Conservation (phyloP, 176 grass and related monocot species). For the Elymus sibiricus region DNA sequence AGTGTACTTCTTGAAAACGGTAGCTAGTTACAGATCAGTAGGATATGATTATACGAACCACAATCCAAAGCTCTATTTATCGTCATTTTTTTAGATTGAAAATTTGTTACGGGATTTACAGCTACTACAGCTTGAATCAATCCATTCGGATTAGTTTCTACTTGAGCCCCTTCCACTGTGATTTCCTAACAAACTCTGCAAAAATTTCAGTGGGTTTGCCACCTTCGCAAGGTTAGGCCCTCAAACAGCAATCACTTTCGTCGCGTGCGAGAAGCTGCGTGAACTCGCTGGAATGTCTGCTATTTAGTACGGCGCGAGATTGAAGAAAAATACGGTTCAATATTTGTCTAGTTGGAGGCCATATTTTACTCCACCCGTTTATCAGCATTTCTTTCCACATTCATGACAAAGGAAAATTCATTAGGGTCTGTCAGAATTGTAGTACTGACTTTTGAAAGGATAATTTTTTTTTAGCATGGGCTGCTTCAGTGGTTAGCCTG, state of each 20-base stretch:
- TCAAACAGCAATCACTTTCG: conserved; percentile 82
- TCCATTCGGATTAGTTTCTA: not conserved
- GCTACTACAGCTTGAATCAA: not conserved
- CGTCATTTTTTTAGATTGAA: not conserved
- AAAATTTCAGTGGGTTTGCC: conserved; percentile 64
- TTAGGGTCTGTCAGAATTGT: not conserved
- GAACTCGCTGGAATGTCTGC: conserved; percentile 66
- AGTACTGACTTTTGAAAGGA: not conserved
- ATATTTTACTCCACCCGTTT: not conserved
- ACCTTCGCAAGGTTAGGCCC: conserved; percentile 89
- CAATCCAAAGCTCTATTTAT: not conserved
- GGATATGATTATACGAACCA: not conserved
- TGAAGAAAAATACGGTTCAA: not conserved
- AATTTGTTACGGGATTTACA: not conserved
- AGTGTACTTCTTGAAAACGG: not conserved
- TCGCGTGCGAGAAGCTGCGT: conserved; percentile 80
- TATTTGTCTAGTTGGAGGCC: not conserved
- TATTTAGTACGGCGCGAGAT: conserved; percentile 35
- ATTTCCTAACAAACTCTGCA: conserved; percentile 6
- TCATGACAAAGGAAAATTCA: not conserved
- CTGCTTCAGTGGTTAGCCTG: not conserved
- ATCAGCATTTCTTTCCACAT: conserved; percentile 9
- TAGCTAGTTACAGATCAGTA: not conserved
- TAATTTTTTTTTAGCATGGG: not conserved
- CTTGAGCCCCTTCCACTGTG: not conserved